Base-by-base conservation (phyloP, 2,329 filamentous ascomycete genomes). In the Paraphaeosphaeria sporulosa region DNA sequence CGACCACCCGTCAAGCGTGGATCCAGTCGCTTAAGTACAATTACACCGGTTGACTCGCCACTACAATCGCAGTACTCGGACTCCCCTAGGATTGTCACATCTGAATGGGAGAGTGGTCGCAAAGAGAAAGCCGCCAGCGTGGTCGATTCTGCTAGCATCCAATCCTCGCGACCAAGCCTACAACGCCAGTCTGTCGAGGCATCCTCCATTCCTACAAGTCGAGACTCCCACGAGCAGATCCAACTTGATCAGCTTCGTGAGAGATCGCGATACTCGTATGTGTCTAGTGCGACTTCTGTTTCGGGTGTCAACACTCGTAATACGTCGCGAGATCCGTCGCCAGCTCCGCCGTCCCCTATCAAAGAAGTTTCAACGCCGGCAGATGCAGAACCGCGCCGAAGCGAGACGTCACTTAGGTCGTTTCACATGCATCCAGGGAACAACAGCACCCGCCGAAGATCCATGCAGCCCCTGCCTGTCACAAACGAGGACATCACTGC, bases 221-320 rank as follows among this genome's bases (percentile, higher is more conserved):
- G 70, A 3, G 54, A 71, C 10, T 79, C 76, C 15, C 70, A 71
- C 40, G 76, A 78, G 7, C 74, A 76, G 32, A 52, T 70, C 3
- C 76, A 78, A 54, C 61, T 78, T 5, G 75, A 79, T 32, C 72
- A 77, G 48, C 64, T 79, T 6, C 72, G 76, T 21, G 76, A 78
- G 52, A 70, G 72, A 27, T 78, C 75, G 15, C 67, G 78, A 30
- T 66, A 68, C 42, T 80, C 78, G 1, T 73, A 75, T 63, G 69
- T 79, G 58, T 80, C 78, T 7, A 72, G 67, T 9, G 66, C 71
- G 17, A 79, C 78, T 3, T 71, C 75, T 7, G 69, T 66, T 2
- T 77, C 77, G 3, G 73, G 72, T 19, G 60, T 71, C 6, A 69
- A 68, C 19, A 77, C 75, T 12, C 64, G 66, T 10, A 71, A 72